These are phyloP conservation scores for Pseudozyma sp. DNA, from an alignment of 1,284 basidiomycete species.

Conservation along the genomic window DNA sequence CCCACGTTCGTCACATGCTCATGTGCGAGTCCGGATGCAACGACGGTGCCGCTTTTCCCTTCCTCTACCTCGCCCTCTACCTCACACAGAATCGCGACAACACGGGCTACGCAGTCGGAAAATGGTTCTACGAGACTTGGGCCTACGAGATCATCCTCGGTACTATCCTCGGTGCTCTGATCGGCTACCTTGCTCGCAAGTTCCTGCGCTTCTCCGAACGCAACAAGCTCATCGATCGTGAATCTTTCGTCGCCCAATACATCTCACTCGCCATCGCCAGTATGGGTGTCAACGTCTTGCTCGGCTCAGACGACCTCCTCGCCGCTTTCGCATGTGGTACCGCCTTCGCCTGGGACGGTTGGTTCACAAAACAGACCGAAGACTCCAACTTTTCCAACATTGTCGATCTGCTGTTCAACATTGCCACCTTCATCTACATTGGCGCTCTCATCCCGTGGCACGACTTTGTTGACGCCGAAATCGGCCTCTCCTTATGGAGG, in stretches of 20 bases:
- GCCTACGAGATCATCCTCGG: slow-evolving; percentile 86
- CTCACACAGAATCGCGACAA: slow-evolving; percentile 79
- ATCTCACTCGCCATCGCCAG: slow-evolving; percentile 84
- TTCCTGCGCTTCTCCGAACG: slow-evolving; percentile 95
- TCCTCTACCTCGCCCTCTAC: slow-evolving; percentile 92
- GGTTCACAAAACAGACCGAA: slow-evolving; percentile 96
- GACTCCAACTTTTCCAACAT: slow-evolving; percentile 87
- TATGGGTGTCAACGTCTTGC: slow-evolving; percentile 73
- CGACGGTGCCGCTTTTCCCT: slow-evolving; percentile 82
- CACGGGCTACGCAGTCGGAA: slow-evolving; percentile 74
- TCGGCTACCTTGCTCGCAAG: slow-evolving; percentile 87
- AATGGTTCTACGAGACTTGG: slow-evolving; percentile 67
- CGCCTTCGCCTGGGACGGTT: slow-evolving; percentile 92
- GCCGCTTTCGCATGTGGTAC: slow-evolving; percentile 93
- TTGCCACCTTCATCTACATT: slow-evolving; percentile 68
- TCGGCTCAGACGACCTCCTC: slow-evolving; percentile 67
- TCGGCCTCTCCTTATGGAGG: slow-evolving; percentile 61
- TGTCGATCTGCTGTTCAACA: slow-evolving; percentile 79
- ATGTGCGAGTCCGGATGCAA: slow-evolving; percentile 92
- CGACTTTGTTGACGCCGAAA: slow-evolving; percentile 54
- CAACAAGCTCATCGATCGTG: slow-evolving; percentile 90
- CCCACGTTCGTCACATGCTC: slow-evolving; percentile 91
- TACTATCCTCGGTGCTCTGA: slow-evolving; percentile 79
- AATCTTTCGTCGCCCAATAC: slow-evolving; percentile 91
- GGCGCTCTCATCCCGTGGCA: slow-evolving; percentile 68